Evolutionary conservation across 768 basidiomycete species (phyloP).

Genomic region (Cystobasidiopsis lactophilus): DNA sequence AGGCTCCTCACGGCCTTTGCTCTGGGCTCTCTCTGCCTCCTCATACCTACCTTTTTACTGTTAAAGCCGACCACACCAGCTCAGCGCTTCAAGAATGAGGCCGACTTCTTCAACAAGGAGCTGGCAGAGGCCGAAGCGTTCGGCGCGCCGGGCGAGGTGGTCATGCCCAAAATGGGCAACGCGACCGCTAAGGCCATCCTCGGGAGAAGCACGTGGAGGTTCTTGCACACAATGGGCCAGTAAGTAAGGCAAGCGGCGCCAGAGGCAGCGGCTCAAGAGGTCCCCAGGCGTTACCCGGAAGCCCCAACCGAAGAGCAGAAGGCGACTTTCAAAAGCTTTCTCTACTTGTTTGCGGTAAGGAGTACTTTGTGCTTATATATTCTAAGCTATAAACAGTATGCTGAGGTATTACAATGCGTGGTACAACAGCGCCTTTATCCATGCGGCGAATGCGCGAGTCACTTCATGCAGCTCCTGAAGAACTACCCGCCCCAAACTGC

Average conservation of each 20-base stretch:
- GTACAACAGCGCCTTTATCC: neutral
- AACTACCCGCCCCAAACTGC: neutral
- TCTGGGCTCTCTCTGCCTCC: no score
- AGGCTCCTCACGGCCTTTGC: no score
- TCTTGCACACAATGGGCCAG: constrained; percentile 1
- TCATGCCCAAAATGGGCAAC: constrained; percentile 9
- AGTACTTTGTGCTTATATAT: neutral
- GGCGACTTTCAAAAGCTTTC: neutral
- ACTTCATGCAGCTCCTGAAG: neutral
- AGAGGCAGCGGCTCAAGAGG: neutral
- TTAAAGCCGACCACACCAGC: no score
- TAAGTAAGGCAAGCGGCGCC: neutral
- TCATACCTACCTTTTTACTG: no score
- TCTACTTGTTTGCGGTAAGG: no score
- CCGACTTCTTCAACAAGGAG: neutral
- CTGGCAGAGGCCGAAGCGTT: neutral
- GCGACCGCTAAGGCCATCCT: constrained; percentile 6
- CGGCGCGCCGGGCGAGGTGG: neutral
- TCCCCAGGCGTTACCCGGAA: neutral
- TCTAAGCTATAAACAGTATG: neutral
- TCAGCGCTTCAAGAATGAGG: no score
- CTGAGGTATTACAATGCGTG: neutral
- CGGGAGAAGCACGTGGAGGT: neutral
- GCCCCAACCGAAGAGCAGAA: neutral
- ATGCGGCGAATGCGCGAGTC: neutral